A percentile compares a stretch with the other conserved stretches of the same genome.
These are phyloP conservation scores for Cylindrotheca closterium DNA, from an alignment of 108 stramenopile species.

Conservation along the genomic window DNA sequence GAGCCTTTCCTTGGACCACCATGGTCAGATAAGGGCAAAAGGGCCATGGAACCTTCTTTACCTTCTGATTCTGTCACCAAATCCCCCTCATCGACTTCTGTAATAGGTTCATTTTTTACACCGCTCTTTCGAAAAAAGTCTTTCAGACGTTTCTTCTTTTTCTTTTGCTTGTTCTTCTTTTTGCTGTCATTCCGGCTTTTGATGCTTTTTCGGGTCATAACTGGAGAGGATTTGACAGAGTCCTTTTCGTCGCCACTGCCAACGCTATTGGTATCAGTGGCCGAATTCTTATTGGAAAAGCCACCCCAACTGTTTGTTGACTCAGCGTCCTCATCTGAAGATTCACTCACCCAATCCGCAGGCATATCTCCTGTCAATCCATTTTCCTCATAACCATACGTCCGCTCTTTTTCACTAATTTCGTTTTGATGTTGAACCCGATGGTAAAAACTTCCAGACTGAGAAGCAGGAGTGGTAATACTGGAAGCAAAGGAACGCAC, in stretches of 20 bases:
- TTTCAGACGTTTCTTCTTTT: background rate
- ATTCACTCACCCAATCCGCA: slow-evolving; percentile 1
- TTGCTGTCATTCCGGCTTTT: background rate
- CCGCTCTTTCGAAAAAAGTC: background rate
- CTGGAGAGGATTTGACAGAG: background rate
- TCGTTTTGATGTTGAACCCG: background rate
- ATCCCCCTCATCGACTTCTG: background rate
- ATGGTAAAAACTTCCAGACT: slow-evolving; percentile 20
- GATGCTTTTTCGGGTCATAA: background rate
- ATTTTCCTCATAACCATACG: slow-evolving; percentile 7
- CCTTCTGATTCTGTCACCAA: background rate
- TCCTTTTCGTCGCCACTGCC: background rate
- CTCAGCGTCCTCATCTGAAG: background rate
- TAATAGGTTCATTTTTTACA: background rate
- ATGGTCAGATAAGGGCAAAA: background rate
- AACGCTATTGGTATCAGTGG: background rate
- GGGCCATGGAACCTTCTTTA: background rate
- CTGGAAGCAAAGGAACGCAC: slow-evolving; percentile 21
- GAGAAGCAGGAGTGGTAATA: slow-evolving; percentile 19
- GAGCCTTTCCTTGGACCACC: background rate
- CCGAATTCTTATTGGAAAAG: background rate
- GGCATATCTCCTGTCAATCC: slow-evolving; percentile 5
- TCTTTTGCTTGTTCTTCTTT: background rate
- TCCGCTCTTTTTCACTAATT: background rate
- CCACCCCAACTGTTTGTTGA: background rate